phyloP scores from a whole-genome alignment of 2,329 filamentous ascomycete genomes.

The Verticillium zaregamsianum region DNA sequence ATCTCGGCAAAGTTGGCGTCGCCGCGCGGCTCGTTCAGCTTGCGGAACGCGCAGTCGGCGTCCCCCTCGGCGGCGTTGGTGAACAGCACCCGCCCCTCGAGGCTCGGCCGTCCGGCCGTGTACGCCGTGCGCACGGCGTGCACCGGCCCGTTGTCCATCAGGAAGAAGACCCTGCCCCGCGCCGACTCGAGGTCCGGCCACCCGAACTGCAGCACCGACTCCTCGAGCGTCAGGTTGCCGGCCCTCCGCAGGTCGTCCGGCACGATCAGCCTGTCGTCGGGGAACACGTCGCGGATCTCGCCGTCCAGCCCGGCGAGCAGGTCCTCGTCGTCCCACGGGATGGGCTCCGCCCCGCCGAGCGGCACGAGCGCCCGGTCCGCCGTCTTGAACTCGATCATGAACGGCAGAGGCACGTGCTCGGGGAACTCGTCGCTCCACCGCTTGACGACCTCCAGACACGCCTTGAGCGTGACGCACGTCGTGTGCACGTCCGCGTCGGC shows the following conservation, averaged over 20 bases:
- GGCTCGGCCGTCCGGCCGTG: constrained; percentile 21
- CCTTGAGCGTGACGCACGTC: constrained; percentile 40
- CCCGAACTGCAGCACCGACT: constrained; percentile 39
- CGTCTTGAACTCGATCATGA: constrained; percentile 46
- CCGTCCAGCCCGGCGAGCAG: constrained; percentile 38
- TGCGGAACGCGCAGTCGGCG: constrained; percentile 43
- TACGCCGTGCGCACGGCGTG: constrained; percentile 34
- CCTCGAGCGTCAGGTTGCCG: constrained; percentile 35
- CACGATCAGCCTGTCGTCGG: constrained; percentile 33
- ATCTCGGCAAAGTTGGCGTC: constrained; percentile 32
- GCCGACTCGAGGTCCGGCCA: constrained; percentile 42
- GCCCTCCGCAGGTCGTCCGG: constrained; percentile 40
- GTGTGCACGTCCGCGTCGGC: constrained; percentile 41
- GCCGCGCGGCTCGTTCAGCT: constrained; percentile 36
- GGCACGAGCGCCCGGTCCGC: constrained; percentile 15
- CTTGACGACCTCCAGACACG: constrained; percentile 38
- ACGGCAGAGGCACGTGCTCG: constrained; percentile 38
- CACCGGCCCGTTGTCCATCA: constrained; percentile 44
- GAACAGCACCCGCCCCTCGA: constrained; percentile 42
- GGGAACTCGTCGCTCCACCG: constrained; percentile 38
- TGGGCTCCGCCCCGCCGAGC: constrained; percentile 29
- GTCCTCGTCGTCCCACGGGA: constrained; percentile 36
- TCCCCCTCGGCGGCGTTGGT: constrained; percentile 42
- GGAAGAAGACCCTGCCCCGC: constrained; percentile 42
- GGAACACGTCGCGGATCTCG: constrained; percentile 41